phyloP scores from a whole-genome alignment of 441 rosid genomes.

The Corymbia calophylla region DNA sequence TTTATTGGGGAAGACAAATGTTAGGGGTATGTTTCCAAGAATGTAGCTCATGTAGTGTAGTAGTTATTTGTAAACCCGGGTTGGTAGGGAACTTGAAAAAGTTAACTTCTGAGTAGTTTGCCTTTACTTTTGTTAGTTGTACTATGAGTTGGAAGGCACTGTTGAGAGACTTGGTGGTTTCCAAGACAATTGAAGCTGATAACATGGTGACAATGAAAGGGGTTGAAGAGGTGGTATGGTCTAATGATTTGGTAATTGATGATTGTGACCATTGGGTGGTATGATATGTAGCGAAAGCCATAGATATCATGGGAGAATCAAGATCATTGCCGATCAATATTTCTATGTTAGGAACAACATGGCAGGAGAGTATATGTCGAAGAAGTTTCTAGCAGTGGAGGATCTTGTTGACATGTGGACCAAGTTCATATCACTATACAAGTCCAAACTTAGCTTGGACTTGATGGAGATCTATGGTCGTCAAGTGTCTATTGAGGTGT shows the following conservation, averaged over 20 bases:
- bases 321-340: background rate
- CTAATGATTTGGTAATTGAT: background rate
- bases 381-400: background rate
- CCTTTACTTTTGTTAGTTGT: background rate
- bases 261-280: background rate
- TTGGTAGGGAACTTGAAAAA: background rate
- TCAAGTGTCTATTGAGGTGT: background rate
- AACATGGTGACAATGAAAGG: background rate
- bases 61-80: background rate
- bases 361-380: background rate
- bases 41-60: background rate
- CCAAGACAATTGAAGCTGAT: background rate
- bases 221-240: background rate
- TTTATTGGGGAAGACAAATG: background rate
- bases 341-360: background rate
- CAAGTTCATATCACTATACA: background rate
- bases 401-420: background rate
- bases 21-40: background rate
- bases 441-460: background rate
- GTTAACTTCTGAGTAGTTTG: background rate
- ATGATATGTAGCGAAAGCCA: background rate
- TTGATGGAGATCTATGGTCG: background rate
- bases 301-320: background rate
- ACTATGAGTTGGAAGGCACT: background rate
- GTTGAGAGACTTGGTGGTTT: background rate